Evolutionary conservation across 768 basidiomycete species (phyloP).

Genomic region (Cubamyces sp.): DNA sequence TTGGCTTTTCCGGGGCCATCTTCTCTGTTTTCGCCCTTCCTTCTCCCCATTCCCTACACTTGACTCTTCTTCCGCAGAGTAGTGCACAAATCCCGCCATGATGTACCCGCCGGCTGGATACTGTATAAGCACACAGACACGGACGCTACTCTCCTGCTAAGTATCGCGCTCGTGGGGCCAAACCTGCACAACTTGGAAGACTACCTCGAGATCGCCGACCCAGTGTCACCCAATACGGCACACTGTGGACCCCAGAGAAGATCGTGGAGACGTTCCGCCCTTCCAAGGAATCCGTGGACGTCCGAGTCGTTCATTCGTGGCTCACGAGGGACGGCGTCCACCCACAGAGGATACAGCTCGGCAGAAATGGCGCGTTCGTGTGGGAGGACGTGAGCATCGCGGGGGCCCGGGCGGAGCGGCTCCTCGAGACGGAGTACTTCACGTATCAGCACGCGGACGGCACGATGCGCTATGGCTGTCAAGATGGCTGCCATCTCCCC

Average conservation of each 20-base stretch:
- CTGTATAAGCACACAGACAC: too few species aligned
- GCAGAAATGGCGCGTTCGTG: slow-evolving; percentile 48
- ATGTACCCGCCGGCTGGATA: too few species aligned
- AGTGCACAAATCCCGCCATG: too few species aligned
- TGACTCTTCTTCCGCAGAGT: too few species aligned
- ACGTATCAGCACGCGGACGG: slow-evolving; percentile 58
- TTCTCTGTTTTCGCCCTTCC: too few species aligned
- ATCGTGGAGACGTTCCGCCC: slow-evolving; percentile 40
- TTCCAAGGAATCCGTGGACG: slow-evolving; percentile 28
- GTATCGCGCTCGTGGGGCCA: slow-evolving; percentile 41
- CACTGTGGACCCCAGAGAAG: slow-evolving; percentile 40
- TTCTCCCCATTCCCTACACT: too few species aligned
- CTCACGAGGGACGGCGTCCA: slow-evolving; percentile 35
- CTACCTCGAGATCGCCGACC: slow-evolving; percentile 40
- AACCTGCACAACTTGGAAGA: slow-evolving; percentile 38
- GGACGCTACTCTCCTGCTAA: slow-evolving; percentile 36
- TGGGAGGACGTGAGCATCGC: slow-evolving; percentile 42
- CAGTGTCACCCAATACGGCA: slow-evolving; percentile 39
- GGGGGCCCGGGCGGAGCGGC: slow-evolving; percentile 49
- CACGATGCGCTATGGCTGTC: slow-evolving; percentile 57
- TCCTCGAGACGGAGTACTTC: slow-evolving; percentile 54
- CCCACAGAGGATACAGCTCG: slow-evolving; percentile 36
- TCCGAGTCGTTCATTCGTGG: slow-evolving; percentile 40
- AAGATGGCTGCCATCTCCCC: slow-evolving; percentile 66
- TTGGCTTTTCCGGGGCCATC: too few species aligned